phyloP scores from a whole-genome alignment of 83 land plant genomes.

The Larix sibirica region DNA sequence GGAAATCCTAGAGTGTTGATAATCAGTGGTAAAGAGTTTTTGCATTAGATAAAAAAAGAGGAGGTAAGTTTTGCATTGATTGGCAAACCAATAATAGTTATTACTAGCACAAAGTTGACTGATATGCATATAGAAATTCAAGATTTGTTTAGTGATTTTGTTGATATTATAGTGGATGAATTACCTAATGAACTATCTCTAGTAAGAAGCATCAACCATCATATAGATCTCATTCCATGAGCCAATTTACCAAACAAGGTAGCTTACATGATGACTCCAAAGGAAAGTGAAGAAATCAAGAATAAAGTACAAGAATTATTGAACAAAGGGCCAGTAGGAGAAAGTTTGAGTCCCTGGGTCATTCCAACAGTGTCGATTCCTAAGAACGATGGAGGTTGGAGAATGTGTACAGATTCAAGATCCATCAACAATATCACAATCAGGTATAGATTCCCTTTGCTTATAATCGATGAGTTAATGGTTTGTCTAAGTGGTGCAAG shows the following conservation, averaged over 20 bases:
- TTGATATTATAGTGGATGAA: neutral
- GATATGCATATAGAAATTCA: neutral
- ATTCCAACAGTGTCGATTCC: neutral
- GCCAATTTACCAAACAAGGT: neutral
- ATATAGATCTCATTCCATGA: neutral
- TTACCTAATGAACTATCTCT: neutral
- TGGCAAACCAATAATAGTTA: neutral
- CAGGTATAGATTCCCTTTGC: neutral
- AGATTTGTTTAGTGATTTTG: neutral
- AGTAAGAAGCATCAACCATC: neutral
- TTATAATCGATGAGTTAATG: neutral
- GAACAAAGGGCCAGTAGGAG: neutral
- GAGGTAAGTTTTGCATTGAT: neutral
- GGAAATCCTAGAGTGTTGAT: neutral
- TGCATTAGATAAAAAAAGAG: neutral
- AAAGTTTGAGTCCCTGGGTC: neutral
- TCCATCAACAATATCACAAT: neutral
- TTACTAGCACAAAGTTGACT: neutral
- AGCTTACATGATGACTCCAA: neutral
- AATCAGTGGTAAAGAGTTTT: neutral
- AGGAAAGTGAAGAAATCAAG: neutral
- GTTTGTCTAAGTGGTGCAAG: neutral
- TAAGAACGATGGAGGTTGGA: neutral
- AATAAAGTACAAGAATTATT: neutral
- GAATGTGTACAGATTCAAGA: neutral